Evolutionary conservation across 139 green algal genomes (phyloP), one percentile per base, ranked within the genome.

Genomic region (Volvox africanus): DNA sequence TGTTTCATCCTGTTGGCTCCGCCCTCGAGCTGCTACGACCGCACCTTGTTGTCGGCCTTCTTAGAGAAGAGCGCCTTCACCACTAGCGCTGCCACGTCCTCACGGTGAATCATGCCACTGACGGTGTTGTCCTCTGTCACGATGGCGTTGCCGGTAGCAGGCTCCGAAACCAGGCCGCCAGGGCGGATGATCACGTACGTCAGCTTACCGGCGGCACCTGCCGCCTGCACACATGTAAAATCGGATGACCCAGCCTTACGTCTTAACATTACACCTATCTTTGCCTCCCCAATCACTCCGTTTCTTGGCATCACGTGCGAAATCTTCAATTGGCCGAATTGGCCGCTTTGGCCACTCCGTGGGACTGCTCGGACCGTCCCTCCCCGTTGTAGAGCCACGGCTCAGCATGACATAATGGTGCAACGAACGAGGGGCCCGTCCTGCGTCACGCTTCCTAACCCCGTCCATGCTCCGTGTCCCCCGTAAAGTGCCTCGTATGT

Each of bases 111-210:
- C 67, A 94, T 93, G 61, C 98, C 86, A 11, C 26, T n/a, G 71
- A 75, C 86, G 1, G n/a, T 93, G 6, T 20, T 94, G 91, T 97
- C 94, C 87, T 99, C 96, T 22, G 98, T 99, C 80, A 99, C 93
- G n/a, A 99, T 94, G 86, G 86, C 86, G 37, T 32, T 50, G 69
- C 71, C 86, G 50, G 71, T 99, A 28, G 94, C 92, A n/a, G 94
- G 68, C 76, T 99, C 98, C 1, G 91, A 97, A 80, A 97, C 97
- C 0, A 99, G 94, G 73, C 98, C 98, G 30, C 98, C 98, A 0
- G 98, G 98, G 22, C 98, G 94, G 33, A 99, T 94, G 90, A 99
- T 99, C 24, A 96, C 94, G 86, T 93, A 99, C 0, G 95, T 77
- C 94, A 99, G 97, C 81, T 97, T 94, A 82, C 95, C 92, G 2